A percentile compares a stretch with the other conserved stretches of the same genome.
These are phyloP conservation scores for Vitrella brassicaformis DNA, from an alignment of 73 alveolate genomes.

Conservation along the genomic window DNA sequence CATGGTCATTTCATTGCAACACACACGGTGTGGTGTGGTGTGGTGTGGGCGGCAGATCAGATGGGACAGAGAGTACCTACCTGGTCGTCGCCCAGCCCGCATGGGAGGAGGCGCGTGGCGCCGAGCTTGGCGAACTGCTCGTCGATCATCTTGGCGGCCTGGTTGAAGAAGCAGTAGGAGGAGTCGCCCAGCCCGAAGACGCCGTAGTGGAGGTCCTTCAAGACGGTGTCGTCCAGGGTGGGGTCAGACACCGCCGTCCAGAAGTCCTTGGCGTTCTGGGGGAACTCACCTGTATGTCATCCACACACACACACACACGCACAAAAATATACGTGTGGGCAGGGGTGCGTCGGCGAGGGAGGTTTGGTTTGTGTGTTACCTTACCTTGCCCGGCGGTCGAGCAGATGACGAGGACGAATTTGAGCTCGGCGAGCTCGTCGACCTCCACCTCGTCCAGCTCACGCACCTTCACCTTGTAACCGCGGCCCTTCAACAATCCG, in stretches of 20 bases:
- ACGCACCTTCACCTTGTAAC: not conserved
- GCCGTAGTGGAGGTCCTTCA: not conserved
- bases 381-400: not conserved
- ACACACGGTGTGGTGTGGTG: no score
- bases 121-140: conserved; percentile 13
- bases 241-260: not conserved
- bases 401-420: not conserved
- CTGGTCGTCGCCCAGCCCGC: not conserved
- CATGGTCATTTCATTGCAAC: no score
- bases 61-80: no score
- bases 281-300: not conserved
- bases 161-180: conserved; percentile 28
- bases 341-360: no score
- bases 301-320: not conserved
- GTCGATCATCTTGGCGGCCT: conserved; percentile 25
- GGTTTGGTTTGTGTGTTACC: no score
- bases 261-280: not conserved
- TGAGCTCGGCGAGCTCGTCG: not conserved
- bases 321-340: no score
- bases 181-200: conserved; percentile 33
- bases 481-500: not conserved
- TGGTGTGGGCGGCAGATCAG: no score
- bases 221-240: not conserved
- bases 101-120: conserved; percentile 10
- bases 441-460: not conserved